A percentile compares a stretch with the other conserved stretches of the same genome.
Conservation (phyloP, 2,329 filamentous ascomycete genomes). For the Xylariaceae sp. region DNA sequence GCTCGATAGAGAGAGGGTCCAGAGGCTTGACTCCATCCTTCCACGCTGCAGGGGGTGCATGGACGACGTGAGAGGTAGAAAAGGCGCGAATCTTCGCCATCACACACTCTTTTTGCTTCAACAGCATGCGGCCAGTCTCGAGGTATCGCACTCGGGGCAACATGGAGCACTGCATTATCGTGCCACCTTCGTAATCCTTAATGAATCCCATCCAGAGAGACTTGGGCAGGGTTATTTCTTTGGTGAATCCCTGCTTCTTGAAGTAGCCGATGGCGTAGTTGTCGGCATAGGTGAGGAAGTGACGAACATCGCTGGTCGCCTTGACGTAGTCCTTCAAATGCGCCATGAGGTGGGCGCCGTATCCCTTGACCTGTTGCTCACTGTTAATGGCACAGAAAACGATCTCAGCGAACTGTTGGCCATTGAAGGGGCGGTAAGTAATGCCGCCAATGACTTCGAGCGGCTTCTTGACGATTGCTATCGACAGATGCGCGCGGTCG, state of each 20-base stretch:
- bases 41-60: constrained; percentile 81
- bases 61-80: constrained; percentile 77
- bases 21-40: constrained; percentile 63
- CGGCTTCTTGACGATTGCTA: constrained; percentile 92
- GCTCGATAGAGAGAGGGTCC: constrained; percentile 50
- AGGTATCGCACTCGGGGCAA: constrained; percentile 87
- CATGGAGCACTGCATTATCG: constrained; percentile 98
- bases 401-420: constrained; percentile 87
- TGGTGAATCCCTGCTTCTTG: constrained; percentile 96
- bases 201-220: constrained; percentile 97
- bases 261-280: constrained; percentile 98
- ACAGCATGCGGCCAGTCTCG: constrained; percentile 80
- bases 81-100: constrained; percentile 89
- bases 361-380: constrained; percentile 97
- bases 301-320: constrained; percentile 89
- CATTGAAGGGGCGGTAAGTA: constrained; percentile 87
- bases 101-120: constrained; percentile 92
- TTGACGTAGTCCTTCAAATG: constrained; percentile 97
- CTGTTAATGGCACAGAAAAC: constrained; percentile 85
- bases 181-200: constrained; percentile 96
- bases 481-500: constrained; percentile 86
- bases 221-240: constrained; percentile 86
- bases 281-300: constrained; percentile 94
- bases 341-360: constrained; percentile 93
- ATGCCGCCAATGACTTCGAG: constrained; percentile 89